Base-by-base conservation (phyloP, 306 rosid genomes). In the Hippophae tibetana region DNA sequence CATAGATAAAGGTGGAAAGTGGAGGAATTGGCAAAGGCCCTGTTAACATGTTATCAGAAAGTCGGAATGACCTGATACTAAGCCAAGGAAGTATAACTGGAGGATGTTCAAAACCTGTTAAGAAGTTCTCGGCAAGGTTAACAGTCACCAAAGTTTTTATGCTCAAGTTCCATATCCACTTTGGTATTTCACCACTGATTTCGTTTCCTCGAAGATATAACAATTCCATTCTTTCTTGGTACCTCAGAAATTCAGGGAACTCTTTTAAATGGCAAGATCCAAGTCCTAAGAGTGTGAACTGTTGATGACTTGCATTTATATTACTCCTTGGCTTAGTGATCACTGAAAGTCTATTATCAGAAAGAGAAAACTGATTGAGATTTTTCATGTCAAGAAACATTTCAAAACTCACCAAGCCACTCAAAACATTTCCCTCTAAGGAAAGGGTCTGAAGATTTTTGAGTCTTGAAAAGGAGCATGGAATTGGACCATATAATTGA, bases 161-260 rank as follows among this genome's bases (percentile, higher is more conserved):
- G n/a, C 60, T 43, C 42, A 54, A 9, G 45, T 40, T 66, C 72
- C 62, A 67, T 18, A 67, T 5, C 74, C 67, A 44, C 45, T 44
- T 74, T 7, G 79, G 83, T 18, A 79, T 7, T 43, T 47, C 71
- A 9, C 90, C 81, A 0, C 25, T 62, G 5, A 81, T 13, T 50
- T 48, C 41, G 70, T 69, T 74, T 10, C 13, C 52, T 10, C 6
- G 13, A 48, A 48, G 52, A 48, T 3, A 5, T 13, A 48, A 48
- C 23, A 7, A 10, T 7, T 48, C 14, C 13, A 48, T 6, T 10
- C 23, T 48, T 48, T 48, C 14, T 12, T 48, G 52, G 13, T 48
- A 3, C 52, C n/a, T 48, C 12, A 48, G 52, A 14, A 48, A 48
- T 11, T 48, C 52, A 48, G 52, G 52, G 13, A 48, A 8, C n/a